Evolutionary conservation across 192 early-diverging fungal species (phyloP), one percentile per base, ranked within the genome.

Genomic region (Podila epicladia): DNA sequence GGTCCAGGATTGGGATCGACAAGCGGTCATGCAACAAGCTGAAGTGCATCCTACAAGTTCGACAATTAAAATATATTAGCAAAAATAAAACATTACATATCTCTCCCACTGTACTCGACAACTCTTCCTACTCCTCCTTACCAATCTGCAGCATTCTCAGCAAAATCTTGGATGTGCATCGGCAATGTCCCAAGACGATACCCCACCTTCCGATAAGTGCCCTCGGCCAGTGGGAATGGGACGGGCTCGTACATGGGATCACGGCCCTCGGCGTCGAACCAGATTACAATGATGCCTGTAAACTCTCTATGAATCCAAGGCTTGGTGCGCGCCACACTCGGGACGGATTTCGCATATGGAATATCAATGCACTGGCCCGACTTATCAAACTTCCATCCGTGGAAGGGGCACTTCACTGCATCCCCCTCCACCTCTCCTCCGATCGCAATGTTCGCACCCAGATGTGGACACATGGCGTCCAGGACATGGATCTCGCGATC

Each of bases 91-190:
- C 9, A 5, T 17, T 3, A 31, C 4, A 29, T 60, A 15, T 60
- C 24, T 37, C 35, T 48, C 17, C 29, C 4, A 32, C 33, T 28
- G 32, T 4, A 5, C n/a, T 22, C 17, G 7, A 15, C 37, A 48
- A 38, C 4, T n/a, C 48, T 35, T 45, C 37, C 20, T 0, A 11
- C 3, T 19, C 53, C 13, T 28, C 22, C 60, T 19, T 73, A 80
- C 71, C 77, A 80, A 48, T 80, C 71, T 28, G 77, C 58, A 12
- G 77, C 71, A 45, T 80, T 80, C 71, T 80, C 71, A 28, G 77
- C 77, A 73, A 80, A 80, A 58, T 80, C 77, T 29, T 80, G 77
- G 19, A 80, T 80, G 29, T 80, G 77, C 77, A 80, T 80, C 1
- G 77, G 77, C 29, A 80, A 65, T 15, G 77, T 80, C 35, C 77